Evolutionary conservation across 2,329 filamentous ascomycete species (phyloP), one percentile per base, ranked within the genome.

Genomic region (Fusarium globosum): DNA sequence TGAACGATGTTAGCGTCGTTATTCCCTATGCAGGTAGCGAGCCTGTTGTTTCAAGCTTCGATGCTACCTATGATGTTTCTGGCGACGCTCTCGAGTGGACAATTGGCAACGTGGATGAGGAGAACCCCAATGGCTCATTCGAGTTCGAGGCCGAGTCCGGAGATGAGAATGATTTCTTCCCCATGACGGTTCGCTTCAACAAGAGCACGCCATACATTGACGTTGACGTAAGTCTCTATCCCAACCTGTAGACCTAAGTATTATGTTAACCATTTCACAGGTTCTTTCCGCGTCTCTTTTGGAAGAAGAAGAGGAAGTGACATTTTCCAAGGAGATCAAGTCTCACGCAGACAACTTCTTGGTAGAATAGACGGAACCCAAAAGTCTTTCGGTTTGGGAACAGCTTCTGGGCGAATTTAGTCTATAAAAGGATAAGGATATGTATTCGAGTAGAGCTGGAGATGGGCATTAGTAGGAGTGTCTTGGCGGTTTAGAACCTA

Each of bases 161-260:
- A 62, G 94, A 95, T 75, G 96, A 98, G 81, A 92, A 94, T 64
- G 95, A 98, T 78, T 98, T 98, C 86, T 99, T 99, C 91, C 96
- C 96, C 2, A 98, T 99, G 95, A 92, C 90, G 61, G 91, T 98
- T 69, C 89, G 91, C 61, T 99, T 99, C 84, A 92, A 90, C 72
- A 98, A 97, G 88, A 89, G 90, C 46, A 90, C 88, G 66, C 96
- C 96, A 35, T 97, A 94, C 82, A 89, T 98, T 57, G 94, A 98
- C 78, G 94, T 99, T 73, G 95, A 98, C 85, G 96, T 98, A 87
- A 92, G 93, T 89, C 30, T 28, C 11, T 33, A 26, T 7, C 28
- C 23, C 20, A 14, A 20, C 21, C 7, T 8, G 11, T 21, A 18
- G 13, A 23, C 30, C 26, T 28, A 39, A 46, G 13, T 26, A 14